phyloP scores from a whole-genome alignment of 495 filamentous ascomycete genomes.

The Aeminium ludgeri region DNA sequence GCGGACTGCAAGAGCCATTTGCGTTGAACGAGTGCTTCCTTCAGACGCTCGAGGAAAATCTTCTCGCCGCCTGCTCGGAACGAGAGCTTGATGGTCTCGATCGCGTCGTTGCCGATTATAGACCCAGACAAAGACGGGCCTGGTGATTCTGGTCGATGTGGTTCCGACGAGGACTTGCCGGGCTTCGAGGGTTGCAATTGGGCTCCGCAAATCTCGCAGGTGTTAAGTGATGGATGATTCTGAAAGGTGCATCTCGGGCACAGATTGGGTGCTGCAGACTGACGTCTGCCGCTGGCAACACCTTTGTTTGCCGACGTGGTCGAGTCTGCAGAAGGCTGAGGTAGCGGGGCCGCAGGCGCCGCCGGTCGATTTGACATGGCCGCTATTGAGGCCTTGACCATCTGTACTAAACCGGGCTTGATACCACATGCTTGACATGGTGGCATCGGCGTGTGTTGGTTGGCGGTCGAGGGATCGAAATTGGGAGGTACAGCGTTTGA shows the following conservation, averaged over 20 bases:
- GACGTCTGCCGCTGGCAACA: background rate
- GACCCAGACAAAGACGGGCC: conserved; percentile 39
- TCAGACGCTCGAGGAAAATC: conserved; percentile 77
- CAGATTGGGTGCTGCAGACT: conserved; percentile 9
- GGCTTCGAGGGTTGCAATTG: conserved; percentile 38
- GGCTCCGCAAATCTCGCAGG: conserved; percentile 87
- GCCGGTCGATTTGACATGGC: conserved; percentile 20
- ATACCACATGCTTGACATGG: conserved; percentile 91
- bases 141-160: conserved; percentile 45
- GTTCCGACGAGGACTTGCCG: conserved; percentile 20
- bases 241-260: conserved; percentile 89
- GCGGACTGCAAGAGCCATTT: conserved; percentile 93
- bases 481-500: conserved; percentile 91
- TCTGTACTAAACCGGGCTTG: conserved; percentile 62
- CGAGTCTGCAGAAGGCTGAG: background rate
- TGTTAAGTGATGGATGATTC: conserved; percentile 73
- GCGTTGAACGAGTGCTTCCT: conserved; percentile 69
- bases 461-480: conserved; percentile 69
- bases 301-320: no score
- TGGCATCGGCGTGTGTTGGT: conserved; percentile 54
- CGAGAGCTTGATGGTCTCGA: conserved; percentile 74
- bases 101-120: conserved; percentile 35
- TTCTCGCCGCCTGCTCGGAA: conserved; percentile 82
- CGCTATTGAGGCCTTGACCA: conserved; percentile 70
- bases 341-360: background rate